Percentiles rank a stretch among this genome's conserved stretches.
Conservation (phyloP, 202 grass and related monocot species). For the Dendrocalamus latiflorus region DNA sequence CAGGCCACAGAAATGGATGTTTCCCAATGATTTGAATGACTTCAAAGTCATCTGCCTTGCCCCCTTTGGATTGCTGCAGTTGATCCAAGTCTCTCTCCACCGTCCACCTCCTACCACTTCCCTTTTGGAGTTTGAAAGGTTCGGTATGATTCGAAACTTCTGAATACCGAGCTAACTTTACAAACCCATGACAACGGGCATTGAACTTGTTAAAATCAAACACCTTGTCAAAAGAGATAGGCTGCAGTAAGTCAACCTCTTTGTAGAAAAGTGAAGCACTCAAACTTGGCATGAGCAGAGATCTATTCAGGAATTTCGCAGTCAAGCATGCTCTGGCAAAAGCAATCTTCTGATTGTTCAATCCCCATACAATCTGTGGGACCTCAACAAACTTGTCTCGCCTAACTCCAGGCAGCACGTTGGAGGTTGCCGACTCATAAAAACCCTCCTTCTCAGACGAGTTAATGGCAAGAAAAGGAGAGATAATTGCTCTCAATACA, state of each 20-base stretch:
- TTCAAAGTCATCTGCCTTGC: conserved; percentile 47
- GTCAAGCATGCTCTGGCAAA: conserved; percentile 84
- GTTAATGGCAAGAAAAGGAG: too few relatives aligned
- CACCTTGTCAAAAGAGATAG: conserved; percentile 73
- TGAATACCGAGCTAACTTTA: conserved; percentile 74
- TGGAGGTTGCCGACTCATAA: too few relatives aligned
- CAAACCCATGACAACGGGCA: conserved; percentile 63
- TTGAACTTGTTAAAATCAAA: conserved; percentile 91
- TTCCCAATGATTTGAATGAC: conserved; percentile 76
- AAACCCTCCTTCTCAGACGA: too few relatives aligned
- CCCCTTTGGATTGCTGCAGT: conserved; percentile 46
- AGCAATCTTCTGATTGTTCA: conserved; percentile 99
- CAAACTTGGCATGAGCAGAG: conserved; percentile 91
- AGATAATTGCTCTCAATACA: too few relatives aligned
- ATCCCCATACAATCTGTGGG: too few relatives aligned
- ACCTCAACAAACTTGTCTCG: too few relatives aligned
- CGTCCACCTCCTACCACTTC: conserved; percentile 91
- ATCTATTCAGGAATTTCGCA: conserved; percentile 71
- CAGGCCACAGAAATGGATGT: conserved; percentile 92
- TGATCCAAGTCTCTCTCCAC: conserved; percentile 85
- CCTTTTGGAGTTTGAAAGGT: conserved; percentile 69
- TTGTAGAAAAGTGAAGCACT: conserved; percentile 95
- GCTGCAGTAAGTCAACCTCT: conserved; percentile 84
- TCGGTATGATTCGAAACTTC: conserved; percentile 55
- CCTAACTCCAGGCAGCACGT: too few relatives aligned